phyloP scores from a whole-genome alignment of 176 grass and related monocot genomes.

The Carex pumila region DNA sequence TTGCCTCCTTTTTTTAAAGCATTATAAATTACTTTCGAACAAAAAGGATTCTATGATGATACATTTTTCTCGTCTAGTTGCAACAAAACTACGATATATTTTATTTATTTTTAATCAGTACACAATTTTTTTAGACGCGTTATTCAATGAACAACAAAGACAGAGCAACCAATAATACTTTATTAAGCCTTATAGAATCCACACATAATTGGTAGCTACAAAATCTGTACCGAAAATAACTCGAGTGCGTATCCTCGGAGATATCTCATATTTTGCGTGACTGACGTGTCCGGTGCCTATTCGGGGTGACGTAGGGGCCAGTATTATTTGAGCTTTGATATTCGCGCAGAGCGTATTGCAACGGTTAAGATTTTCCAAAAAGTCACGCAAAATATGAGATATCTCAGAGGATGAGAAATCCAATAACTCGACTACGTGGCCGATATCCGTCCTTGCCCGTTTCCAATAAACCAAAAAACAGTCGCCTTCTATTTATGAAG shows the following conservation, averaged over 20 bases:
- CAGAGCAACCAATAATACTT: neutral
- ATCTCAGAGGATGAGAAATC: too few relatives aligned
- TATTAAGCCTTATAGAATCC: neutral
- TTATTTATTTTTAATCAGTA: neutral
- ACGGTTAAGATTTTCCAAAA: too few relatives aligned
- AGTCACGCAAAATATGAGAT: too few relatives aligned
- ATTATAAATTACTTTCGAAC: too few relatives aligned
- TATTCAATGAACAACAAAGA: neutral
- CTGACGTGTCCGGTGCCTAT: too few relatives aligned
- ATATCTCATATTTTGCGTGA: too few relatives aligned
- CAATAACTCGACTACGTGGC: neutral
- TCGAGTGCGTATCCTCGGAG: neutral
- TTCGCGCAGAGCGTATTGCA: too few relatives aligned
- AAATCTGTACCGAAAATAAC: neutral
- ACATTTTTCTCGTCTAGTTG: neutral
- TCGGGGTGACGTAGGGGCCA: too few relatives aligned
- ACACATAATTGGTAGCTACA: neutral
- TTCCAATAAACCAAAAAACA: neutral
- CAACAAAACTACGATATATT: neutral
- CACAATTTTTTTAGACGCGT: neutral
- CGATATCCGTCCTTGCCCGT: neutral
- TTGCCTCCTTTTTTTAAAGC: too few relatives aligned
- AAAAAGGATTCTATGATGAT: neutral
- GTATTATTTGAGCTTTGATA: too few relatives aligned
- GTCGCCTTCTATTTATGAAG: too few relatives aligned